These are phyloP conservation scores for Bryopsis sp. DNA, from an alignment of 139 green algal genomes.

Conservation along the genomic window DNA sequence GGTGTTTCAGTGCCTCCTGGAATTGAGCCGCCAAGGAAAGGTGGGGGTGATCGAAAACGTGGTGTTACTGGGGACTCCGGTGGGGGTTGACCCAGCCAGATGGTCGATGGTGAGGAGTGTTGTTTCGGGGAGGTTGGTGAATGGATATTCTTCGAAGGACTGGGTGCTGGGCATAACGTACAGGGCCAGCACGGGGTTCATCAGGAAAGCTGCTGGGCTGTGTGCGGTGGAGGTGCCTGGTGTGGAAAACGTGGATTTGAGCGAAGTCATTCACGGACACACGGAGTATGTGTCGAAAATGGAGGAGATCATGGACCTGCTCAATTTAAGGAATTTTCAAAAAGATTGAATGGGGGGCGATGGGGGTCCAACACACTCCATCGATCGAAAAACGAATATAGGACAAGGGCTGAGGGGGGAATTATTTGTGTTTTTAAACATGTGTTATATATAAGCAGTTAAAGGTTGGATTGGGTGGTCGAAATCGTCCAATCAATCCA, in stretches of 20 bases:
- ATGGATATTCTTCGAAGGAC: conserved; percentile 65
- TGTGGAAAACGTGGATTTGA: conserved; percentile 71
- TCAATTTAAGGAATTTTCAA: conserved; percentile 33
- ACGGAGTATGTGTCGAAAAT: conserved; percentile 50
- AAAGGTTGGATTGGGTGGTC: too few species aligned
- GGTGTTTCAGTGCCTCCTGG: conserved; percentile 71
- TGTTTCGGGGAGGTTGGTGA: conserved; percentile 67
- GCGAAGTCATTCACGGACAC: conserved; percentile 39
- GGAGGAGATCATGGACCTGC: conserved; percentile 38
- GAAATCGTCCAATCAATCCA: too few species aligned
- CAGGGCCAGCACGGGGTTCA: conserved; percentile 22
- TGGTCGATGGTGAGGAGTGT: conserved; percentile 50
- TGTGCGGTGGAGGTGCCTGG: conserved; percentile 36
- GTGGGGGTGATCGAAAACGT: conserved; percentile 57
- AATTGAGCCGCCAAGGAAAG: conserved; percentile 38
- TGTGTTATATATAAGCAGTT: too few species aligned
- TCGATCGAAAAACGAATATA: too few species aligned
- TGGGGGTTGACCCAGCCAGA: not conserved
- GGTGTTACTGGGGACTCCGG: conserved; percentile 64
- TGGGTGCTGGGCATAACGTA: conserved; percentile 70
- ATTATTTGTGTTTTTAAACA: too few species aligned
- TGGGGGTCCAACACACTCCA: too few species aligned
- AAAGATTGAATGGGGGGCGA: not conserved
- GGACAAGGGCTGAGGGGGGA: too few species aligned
- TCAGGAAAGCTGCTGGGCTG: conserved; percentile 23